Conservation (phyloP, 148 eudicot species). For the Mesembryanthemum crystallinum region DNA sequence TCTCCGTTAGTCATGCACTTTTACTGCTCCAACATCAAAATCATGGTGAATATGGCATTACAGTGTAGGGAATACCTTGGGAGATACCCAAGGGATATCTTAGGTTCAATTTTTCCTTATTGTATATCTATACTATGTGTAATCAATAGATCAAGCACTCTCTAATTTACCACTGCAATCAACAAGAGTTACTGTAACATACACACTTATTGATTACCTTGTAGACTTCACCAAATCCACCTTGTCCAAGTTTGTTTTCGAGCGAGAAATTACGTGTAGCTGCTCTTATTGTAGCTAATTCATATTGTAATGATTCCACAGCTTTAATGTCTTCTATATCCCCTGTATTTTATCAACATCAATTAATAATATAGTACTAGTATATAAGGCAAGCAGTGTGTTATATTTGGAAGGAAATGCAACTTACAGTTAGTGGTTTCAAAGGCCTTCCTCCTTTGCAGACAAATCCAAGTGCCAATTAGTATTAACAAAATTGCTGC, state of each 20-base stretch:
- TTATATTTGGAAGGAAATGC: neutral
- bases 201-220: constrained; percentile 10
- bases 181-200: neutral
- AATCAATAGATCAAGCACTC: no score
- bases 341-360: neutral
- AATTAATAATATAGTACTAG: no score
- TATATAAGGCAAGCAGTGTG: no score
- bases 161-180: no score
- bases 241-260: constrained; percentile 29
- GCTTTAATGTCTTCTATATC: constrained; percentile 20
- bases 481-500: neutral
- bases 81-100: no score
- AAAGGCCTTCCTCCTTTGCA: neutral
- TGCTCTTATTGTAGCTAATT: constrained; percentile 16
- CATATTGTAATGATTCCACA: constrained; percentile 29
- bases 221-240: constrained; percentile 34
- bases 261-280: constrained; percentile 31
- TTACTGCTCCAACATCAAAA: no score
- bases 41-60: no score
- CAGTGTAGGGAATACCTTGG: no score
- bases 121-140: no score
- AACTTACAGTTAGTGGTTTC: neutral
- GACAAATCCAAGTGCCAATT: neutral
- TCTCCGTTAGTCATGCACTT: no score
- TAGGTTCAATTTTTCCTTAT: no score